These are phyloP conservation scores for Alternaria arborescens DNA, from an alignment of 2,329 filamentous ascomycete species.

Conservation along the genomic window DNA sequence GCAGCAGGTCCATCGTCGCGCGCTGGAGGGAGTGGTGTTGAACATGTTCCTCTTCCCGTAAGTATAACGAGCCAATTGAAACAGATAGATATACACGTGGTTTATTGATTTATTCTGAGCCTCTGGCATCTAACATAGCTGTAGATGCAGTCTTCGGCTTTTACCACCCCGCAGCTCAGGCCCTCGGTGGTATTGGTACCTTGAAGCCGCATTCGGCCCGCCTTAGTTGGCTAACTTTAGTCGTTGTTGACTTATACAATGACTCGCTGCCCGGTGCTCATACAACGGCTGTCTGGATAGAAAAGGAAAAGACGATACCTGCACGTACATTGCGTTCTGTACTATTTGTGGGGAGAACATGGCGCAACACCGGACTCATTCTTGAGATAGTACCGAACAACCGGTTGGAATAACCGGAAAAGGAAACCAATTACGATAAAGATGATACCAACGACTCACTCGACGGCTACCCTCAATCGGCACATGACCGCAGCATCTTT, in stretches of 20 bases:
- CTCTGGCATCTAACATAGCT: background rate
- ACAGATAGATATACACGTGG: background rate
- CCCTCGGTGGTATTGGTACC: background rate
- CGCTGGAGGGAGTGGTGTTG: background rate
- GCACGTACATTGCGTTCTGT: background rate
- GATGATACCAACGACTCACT: background rate
- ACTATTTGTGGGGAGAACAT: background rate
- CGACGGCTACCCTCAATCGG: constrained; percentile 8
- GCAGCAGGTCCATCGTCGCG: background rate
- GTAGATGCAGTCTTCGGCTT: background rate
- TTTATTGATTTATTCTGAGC: background rate
- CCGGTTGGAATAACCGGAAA: background rate
- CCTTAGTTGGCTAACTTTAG: background rate
- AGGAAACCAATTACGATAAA: background rate
- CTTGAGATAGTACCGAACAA: background rate
- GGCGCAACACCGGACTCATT: background rate
- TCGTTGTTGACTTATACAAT: background rate
- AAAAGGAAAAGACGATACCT: background rate
- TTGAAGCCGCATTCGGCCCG: constrained; percentile 5
- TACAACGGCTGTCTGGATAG: background rate
- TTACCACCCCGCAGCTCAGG: background rate
- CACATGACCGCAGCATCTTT: constrained; percentile 9
- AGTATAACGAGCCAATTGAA: constrained; percentile 1
- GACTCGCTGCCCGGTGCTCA: background rate
- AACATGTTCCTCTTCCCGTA: background rate